These are phyloP conservation scores for Psilocybe azurescens DNA, from an alignment of 768 basidiomycete genomes.

Conservation along the genomic window DNA sequence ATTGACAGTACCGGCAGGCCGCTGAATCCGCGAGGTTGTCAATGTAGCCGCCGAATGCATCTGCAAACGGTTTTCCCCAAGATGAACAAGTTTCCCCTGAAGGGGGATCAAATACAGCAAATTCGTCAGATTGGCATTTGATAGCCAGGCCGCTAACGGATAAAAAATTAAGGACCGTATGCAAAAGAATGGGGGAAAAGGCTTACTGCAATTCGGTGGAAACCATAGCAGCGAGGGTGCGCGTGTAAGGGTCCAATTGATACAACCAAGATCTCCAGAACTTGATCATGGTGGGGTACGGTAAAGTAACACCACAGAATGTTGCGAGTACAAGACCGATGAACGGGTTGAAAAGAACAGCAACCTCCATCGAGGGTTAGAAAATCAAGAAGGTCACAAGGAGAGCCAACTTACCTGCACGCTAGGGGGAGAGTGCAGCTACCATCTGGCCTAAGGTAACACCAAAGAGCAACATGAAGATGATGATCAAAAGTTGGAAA, in stretches of 20 bases:
- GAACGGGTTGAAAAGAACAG: constrained; percentile 84
- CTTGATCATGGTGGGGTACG: constrained; percentile 60
- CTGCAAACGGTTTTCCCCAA: constrained; percentile 76
- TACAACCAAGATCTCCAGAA: constrained; percentile 88
- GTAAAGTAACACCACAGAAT: constrained; percentile 86
- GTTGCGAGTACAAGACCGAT: constrained; percentile 63
- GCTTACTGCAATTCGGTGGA: constrained; percentile 77
- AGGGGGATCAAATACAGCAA: constrained; percentile 74
- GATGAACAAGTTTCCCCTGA: constrained; percentile 69
- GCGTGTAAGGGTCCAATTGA: constrained; percentile 71
- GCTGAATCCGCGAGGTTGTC: constrained; percentile 64
- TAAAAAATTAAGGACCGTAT: constrained; percentile 9
- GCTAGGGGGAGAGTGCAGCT: constrained; percentile 78
- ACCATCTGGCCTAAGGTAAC: constrained; percentile 79
- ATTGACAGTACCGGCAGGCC: constrained; percentile 79
- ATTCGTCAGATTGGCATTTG: constrained; percentile 70
- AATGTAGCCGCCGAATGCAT: constrained; percentile 72
- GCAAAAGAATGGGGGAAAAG: neutral
- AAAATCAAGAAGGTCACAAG: constrained; percentile 29
- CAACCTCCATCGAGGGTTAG: constrained; percentile 46
- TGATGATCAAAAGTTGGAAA: constrained; percentile 71
- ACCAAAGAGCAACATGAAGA: constrained; percentile 68
- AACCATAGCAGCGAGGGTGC: constrained; percentile 72
- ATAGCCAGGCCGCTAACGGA: constrained; percentile 61
- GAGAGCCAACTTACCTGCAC: constrained; percentile 49